Percentiles rank a stretch among this genome's conserved stretches.
These are phyloP conservation scores for Alternaria sp. DNA, from an alignment of 2,329 filamentous ascomycete species.

Conservation along the genomic window DNA sequence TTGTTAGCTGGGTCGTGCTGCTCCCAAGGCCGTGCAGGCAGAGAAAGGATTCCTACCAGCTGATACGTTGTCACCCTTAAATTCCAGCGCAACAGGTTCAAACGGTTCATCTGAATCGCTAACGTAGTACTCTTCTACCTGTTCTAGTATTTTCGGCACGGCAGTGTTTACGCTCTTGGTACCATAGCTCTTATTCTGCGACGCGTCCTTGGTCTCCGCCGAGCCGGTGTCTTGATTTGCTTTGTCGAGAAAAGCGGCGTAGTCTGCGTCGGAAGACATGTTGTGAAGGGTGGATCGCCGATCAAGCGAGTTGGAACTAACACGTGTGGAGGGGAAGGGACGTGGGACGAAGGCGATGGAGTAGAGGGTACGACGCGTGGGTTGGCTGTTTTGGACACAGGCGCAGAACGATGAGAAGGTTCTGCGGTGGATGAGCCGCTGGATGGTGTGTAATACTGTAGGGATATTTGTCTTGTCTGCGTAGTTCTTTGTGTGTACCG, in stretches of 20 bases:
- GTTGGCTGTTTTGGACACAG: neutral
- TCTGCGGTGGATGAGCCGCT: neutral
- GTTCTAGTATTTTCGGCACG: conserved; percentile 62
- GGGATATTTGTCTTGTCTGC: neutral
- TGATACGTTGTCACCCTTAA: conserved; percentile 65
- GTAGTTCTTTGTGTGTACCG: neutral
- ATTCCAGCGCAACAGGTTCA: conserved; percentile 75
- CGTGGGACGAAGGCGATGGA: conserved; percentile 1
- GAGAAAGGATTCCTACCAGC: conserved; percentile 54
- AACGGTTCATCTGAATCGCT: conserved; percentile 91
- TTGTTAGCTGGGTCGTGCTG: conserved; percentile 16
- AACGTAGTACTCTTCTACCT: conserved; percentile 70
- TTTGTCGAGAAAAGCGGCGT: conserved; percentile 85
- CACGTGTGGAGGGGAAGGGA: neutral
- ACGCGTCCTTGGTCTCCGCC: conserved; percentile 33
- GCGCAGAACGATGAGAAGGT: neutral
- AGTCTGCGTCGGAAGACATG: conserved; percentile 83
- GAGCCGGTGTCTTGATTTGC: conserved; percentile 73
- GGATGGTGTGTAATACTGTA: neutral
- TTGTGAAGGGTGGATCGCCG: conserved; percentile 23
- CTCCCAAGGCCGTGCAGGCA: neutral
- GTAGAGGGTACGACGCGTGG: neutral
- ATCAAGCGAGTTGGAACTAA: neutral
- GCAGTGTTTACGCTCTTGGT: conserved; percentile 58
- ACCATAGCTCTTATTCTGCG: conserved; percentile 38